phyloP scores from a whole-genome alignment of 768 basidiomycete genomes.

The Lanmaoa pseudosensibilis region DNA sequence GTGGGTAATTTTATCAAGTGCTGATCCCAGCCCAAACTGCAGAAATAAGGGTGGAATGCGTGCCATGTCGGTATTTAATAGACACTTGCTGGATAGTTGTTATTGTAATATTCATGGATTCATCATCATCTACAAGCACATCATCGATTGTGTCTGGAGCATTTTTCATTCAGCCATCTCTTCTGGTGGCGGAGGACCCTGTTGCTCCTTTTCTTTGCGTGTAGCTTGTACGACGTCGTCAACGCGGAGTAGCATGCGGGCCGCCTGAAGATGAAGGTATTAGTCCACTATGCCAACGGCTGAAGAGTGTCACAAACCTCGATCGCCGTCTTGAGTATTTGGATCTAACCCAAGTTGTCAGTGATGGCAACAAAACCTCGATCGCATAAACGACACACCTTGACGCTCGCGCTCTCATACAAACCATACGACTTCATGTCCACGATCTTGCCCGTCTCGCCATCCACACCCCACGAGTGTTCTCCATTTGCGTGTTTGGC shows the following conservation, averaged over 20 bases:
- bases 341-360: conserved; percentile 54
- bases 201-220: conserved; percentile 61
- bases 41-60: neutral
- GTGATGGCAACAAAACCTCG: neutral
- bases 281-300: neutral
- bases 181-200: conserved; percentile 52
- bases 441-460: conserved; percentile 92
- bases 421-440: conserved; percentile 95
- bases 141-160: neutral
- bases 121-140: neutral
- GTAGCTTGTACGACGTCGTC: conserved; percentile 94
- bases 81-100: conserved; percentile 9
- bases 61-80: conserved; percentile 6
- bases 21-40: conserved; percentile 23
- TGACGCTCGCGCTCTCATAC: conserved; percentile 95
- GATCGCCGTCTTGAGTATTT: conserved; percentile 95
- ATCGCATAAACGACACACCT: conserved; percentile 44
- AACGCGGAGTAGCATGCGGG: conserved; percentile 87
- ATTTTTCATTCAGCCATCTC: conserved; percentile 44
- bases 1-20: conserved; percentile 87
- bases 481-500: conserved; percentile 95
- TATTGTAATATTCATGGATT: conserved; percentile 14
- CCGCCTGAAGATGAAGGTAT: conserved; percentile 50
- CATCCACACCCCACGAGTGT: conserved; percentile 91
- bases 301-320: conserved; percentile 53